These are phyloP conservation scores for Tuber microsphaerosporum DNA, from an alignment of 495 filamentous ascomycete genomes.

Conservation along the genomic window DNA sequence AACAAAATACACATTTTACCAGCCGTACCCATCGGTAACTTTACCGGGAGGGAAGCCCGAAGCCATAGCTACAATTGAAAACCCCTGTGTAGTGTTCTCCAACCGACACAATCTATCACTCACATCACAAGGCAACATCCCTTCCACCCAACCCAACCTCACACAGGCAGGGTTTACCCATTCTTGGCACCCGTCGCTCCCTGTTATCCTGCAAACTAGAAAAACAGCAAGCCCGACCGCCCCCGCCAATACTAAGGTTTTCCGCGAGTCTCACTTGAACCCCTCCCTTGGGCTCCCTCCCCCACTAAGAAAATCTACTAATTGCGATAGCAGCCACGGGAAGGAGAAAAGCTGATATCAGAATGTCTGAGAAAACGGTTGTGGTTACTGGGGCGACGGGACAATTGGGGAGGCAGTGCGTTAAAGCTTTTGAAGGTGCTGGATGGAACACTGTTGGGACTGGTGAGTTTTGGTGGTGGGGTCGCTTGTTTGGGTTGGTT, in stretches of 20 bases:
- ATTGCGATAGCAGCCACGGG: background rate
- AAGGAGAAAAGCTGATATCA: background rate
- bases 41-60: too few relatives aligned
- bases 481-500: slow-evolving; percentile 30
- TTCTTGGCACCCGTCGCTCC: background rate
- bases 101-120: background rate
- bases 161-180: background rate
- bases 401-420: slow-evolving; percentile 65
- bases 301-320: background rate
- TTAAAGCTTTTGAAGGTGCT: slow-evolving; percentile 61
- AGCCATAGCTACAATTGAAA: background rate
- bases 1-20: too few relatives aligned
- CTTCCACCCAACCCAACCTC: background rate
- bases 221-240: background rate
- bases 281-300: background rate
- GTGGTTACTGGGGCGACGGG: slow-evolving; percentile 83
- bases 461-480: slow-evolving; percentile 44
- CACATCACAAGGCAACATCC: background rate
- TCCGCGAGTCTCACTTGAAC: background rate
- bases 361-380: slow-evolving; percentile 54
- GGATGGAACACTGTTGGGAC: slow-evolving; percentile 78
- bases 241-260: background rate
- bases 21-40: too few relatives aligned
- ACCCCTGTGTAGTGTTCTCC: background rate
- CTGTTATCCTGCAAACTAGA: background rate